Evolutionary conservation across 1,284 basidiomycete species (phyloP).

Genomic region (Leccinum variabile): DNA sequence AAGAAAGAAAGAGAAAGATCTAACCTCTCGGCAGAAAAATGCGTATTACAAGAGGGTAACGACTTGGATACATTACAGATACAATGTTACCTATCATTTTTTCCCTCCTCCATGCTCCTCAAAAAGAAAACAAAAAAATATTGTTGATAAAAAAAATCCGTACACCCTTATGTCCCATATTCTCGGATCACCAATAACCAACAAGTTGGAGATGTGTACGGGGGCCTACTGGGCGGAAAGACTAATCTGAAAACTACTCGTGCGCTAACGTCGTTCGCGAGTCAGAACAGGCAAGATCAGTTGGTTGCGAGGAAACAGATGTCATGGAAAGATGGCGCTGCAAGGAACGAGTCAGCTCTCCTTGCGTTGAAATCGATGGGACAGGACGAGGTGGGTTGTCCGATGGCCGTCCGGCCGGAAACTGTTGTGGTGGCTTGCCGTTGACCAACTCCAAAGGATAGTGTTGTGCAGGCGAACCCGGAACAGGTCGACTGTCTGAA

Average conservation of each 20-base stretch:
- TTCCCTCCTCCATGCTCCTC: constrained; percentile 1
- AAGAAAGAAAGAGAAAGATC: not conserved
- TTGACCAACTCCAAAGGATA: constrained; percentile 26
- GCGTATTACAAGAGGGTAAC: constrained; percentile 31
- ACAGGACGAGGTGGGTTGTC: constrained; percentile 4
- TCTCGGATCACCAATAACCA: not conserved
- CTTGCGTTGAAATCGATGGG: constrained; percentile 13
- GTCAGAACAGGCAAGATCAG: constrained; percentile 21
- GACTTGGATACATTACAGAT: constrained; percentile 26
- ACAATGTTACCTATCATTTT: constrained; percentile 24
- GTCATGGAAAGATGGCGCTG: constrained; percentile 34
- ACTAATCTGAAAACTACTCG: constrained; percentile 13
- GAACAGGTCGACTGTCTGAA: constrained; percentile 5
- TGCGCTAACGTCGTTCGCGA: constrained; percentile 27
- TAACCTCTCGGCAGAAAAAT: not conserved
- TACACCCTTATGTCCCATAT: constrained; percentile 7
- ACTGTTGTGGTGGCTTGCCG: constrained; percentile 35
- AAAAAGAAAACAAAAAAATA: constrained; percentile 1
- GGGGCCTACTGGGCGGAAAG: not conserved
- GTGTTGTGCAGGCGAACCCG: constrained; percentile 4
- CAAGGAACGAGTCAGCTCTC: constrained; percentile 24
- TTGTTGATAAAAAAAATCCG: constrained; percentile 10
- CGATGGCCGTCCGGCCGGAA: constrained; percentile 25
- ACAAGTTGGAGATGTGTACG: not conserved
- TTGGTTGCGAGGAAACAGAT: constrained; percentile 14